A percentile compares a stretch with the other conserved stretches of the same genome.
phyloP scores from a whole-genome alignment of 192 early-diverging fungal genomes.

The Coemansia sp. region DNA sequence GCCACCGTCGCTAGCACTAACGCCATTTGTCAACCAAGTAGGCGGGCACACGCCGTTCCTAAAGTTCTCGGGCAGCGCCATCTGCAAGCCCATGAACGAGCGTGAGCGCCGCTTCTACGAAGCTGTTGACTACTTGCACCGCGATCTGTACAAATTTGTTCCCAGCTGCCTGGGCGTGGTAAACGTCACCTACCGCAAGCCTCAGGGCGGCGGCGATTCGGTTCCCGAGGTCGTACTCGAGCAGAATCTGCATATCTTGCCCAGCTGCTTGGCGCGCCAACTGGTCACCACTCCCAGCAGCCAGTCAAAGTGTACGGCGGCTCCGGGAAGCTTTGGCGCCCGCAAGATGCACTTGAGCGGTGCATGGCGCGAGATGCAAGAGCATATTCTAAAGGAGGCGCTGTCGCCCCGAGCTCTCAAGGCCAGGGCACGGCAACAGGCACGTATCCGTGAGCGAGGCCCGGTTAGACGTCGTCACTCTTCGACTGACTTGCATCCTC shows the following conservation, averaged over 20 bases:
- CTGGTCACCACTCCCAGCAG: slow-evolving; percentile 25
- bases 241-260: slow-evolving; percentile 88
- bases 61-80: slow-evolving; percentile 93
- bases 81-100: slow-evolving; percentile 91
- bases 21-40: slow-evolving; percentile 84
- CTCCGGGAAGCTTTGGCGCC: slow-evolving; percentile 53
- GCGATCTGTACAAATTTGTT: slow-evolving; percentile 84
- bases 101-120: slow-evolving; percentile 93
- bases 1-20: slow-evolving; percentile 67
- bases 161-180: slow-evolving; percentile 92
- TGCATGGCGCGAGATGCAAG: slow-evolving; percentile 76
- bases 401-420: slow-evolving; percentile 84
- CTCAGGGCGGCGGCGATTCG: slow-evolving; percentile 37
- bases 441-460: slow-evolving; percentile 39
- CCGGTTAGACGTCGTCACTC: slow-evolving; percentile 59
- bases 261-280: slow-evolving; percentile 63
- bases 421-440: slow-evolving; percentile 70
- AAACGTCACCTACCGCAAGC: slow-evolving; percentile 81
- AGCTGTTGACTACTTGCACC: slow-evolving; percentile 70
- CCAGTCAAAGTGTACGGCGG: slow-evolving; percentile 45
- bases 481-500: slow-evolving; percentile 56
- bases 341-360: slow-evolving; percentile 57
- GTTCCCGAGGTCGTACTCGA: slow-evolving; percentile 78
- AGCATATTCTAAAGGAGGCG: slow-evolving; percentile 89
- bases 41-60: slow-evolving; percentile 97